Percentiles rank a stretch among this genome's conserved stretches.
phyloP scores from a whole-genome alignment of 2,329 filamentous ascomycete species.

The Tolypocladium amazonense region DNA sequence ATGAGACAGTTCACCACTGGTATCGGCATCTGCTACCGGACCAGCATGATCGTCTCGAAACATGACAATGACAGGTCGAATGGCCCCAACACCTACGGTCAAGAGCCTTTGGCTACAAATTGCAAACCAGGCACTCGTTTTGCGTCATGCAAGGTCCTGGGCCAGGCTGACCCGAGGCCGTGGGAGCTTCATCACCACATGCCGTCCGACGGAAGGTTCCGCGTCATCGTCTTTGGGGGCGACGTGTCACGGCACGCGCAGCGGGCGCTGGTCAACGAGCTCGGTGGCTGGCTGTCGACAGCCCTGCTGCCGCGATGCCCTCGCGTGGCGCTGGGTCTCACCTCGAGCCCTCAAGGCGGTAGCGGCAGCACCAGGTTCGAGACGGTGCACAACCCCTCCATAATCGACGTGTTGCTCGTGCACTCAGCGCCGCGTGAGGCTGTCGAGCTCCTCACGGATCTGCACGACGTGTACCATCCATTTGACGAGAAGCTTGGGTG shows the following conservation, averaged over 20 bases:
- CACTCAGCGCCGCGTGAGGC: constrained; percentile 41
- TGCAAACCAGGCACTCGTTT: constrained; percentile 6
- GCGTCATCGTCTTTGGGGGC: constrained; percentile 52
- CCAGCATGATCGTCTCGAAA: constrained; percentile 2
- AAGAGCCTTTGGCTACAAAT: constrained; percentile 1
- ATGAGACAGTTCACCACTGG: constrained; percentile 14
- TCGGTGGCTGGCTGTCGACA: constrained; percentile 32
- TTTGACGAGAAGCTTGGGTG: constrained; percentile 36
- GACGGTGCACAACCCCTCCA: neutral
- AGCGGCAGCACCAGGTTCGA: neutral
- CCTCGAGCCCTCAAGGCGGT: neutral
- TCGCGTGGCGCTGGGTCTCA: constrained; percentile 11
- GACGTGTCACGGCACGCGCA: constrained; percentile 35
- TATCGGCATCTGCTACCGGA: constrained; percentile 5
- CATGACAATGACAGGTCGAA: constrained; percentile 7
- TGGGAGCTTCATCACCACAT: constrained; percentile 50
- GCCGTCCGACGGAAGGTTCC: constrained; percentile 45
- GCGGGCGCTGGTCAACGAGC: constrained; percentile 29
- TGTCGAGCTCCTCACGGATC: constrained; percentile 35
- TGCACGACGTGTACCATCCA: constrained; percentile 37
- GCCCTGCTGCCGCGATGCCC: constrained; percentile 32
- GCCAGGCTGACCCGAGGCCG: constrained; percentile 42
- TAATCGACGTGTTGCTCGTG: constrained; percentile 51
- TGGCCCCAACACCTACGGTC: neutral
- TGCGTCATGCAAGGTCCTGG: constrained; percentile 38